Percentiles rank a stretch among this genome's conserved stretches.
Evolutionary conservation across 169 alveolate genomes (phyloP).

Genomic region (Plasmodium reichenowi): DNA sequence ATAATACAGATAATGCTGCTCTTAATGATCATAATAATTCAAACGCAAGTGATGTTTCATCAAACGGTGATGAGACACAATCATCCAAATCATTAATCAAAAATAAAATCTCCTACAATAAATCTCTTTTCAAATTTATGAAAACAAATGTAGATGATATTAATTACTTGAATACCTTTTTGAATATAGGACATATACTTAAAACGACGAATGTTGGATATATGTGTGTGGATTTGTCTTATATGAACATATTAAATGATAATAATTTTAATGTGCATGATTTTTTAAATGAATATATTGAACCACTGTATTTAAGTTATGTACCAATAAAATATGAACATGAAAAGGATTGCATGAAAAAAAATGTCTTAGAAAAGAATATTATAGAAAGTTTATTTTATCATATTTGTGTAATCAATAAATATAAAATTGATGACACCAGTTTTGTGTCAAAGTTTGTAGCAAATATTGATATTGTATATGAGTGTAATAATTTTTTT

Average conservation of each 20-base stretch:
- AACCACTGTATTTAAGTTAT: constrained; percentile 81
- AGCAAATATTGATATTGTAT: constrained; percentile 20
- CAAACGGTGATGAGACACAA: neutral
- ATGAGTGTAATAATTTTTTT: constrained; percentile 37
- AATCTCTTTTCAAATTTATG: constrained; percentile 33
- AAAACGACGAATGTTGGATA: constrained; percentile 64
- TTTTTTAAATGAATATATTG: constrained; percentile 79
- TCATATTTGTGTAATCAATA: constrained; percentile 69
- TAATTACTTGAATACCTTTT: constrained; percentile 63
- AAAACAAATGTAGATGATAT: constrained; percentile 46
- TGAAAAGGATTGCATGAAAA: constrained; percentile 45
- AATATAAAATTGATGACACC: constrained; percentile 11
- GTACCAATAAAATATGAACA: constrained; percentile 78
- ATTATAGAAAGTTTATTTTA: constrained; percentile 55
- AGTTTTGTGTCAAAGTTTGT: constrained; percentile 33
- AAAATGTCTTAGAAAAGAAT: constrained; percentile 22
- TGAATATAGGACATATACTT: constrained; percentile 50
- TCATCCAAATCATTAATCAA: neutral
- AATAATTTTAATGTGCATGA: constrained; percentile 19
- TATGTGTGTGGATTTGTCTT: constrained; percentile 55
- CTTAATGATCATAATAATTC: too few species aligned
- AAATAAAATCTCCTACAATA: constrained; percentile 7
- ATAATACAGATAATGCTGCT: neutral
- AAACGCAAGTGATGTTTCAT: too few species aligned
- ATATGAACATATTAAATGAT: constrained; percentile 28